These are phyloP conservation scores for Mycena polygramma DNA, from an alignment of 768 basidiomycete species.

Conservation along the genomic window DNA sequence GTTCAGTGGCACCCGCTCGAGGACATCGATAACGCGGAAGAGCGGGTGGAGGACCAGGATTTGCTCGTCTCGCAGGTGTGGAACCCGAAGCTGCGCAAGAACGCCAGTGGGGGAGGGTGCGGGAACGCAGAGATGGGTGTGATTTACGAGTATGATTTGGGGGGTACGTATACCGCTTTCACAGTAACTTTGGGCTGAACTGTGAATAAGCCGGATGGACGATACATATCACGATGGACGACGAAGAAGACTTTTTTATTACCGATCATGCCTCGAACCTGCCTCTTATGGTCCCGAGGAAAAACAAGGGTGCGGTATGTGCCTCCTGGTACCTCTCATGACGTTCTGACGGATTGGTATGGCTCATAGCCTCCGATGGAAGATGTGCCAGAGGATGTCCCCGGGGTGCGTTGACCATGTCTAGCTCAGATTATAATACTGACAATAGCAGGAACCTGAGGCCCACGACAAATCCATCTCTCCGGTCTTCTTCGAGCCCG, in stretches of 20 bases:
- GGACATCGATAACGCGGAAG: background rate
- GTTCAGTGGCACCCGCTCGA: background rate
- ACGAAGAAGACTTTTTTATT: background rate
- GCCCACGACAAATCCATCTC: too few species aligned
- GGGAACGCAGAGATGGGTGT: background rate
- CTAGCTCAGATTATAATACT: too few species aligned
- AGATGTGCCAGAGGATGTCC: background rate
- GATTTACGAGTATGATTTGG: background rate
- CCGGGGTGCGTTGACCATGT: background rate
- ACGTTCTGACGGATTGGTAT: background rate
- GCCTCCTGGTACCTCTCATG: background rate
- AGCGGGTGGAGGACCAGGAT: background rate
- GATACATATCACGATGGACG: background rate
- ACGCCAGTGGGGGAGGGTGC: background rate
- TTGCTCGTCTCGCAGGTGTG: background rate
- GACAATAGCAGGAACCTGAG: too few species aligned
- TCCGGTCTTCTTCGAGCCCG: too few species aligned
- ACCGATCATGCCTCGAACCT: background rate
- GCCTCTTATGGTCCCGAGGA: background rate
- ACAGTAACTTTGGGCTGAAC: background rate
- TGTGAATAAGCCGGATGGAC: background rate
- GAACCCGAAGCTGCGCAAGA: background rate
- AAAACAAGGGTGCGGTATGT: background rate
- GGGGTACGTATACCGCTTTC: background rate
- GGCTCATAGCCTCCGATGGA: background rate